Evolutionary conservation across 495 filamentous ascomycete species (phyloP).

Genomic region (Xylaria flabelliformis): DNA sequence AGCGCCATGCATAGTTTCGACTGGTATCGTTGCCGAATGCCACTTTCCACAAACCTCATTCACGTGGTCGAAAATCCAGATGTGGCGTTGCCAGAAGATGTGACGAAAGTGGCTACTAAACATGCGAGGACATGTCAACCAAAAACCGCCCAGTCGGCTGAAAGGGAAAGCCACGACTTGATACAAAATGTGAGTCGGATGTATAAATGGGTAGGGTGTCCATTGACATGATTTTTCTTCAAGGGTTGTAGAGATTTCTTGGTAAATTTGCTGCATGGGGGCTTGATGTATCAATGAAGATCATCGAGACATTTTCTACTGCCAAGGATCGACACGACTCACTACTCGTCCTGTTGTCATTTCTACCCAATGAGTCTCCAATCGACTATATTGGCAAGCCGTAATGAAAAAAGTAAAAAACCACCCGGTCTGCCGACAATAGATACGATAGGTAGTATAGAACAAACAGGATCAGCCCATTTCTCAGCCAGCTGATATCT

Average conservation of each 20-base stretch:
- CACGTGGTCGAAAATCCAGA: background rate
- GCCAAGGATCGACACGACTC: background rate
- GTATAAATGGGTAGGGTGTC: constrained; percentile 4
- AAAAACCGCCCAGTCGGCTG: constrained; percentile 2
- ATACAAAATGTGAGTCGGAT: background rate
- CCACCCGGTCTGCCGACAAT: background rate
- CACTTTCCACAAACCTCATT: background rate
- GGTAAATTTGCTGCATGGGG: background rate
- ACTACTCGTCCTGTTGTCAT: background rate
- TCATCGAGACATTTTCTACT: background rate
- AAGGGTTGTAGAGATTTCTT: background rate
- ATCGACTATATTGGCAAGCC: background rate
- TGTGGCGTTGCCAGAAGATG: background rate
- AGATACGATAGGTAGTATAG: background rate
- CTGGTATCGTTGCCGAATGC: constrained; percentile 2
- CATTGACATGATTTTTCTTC: no score
- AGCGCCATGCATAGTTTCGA: constrained; percentile 1
- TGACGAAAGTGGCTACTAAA: constrained; percentile 5
- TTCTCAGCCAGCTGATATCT: background rate
- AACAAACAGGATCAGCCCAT: background rate
- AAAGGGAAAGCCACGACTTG: background rate
- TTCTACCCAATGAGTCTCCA: background rate
- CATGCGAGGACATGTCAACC: constrained; percentile 2
- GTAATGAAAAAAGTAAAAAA: no score
- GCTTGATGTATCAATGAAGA: background rate